Base-by-base conservation (phyloP, 176 grass and related monocot species). In the Bolboschoenus planiculmis region DNA sequence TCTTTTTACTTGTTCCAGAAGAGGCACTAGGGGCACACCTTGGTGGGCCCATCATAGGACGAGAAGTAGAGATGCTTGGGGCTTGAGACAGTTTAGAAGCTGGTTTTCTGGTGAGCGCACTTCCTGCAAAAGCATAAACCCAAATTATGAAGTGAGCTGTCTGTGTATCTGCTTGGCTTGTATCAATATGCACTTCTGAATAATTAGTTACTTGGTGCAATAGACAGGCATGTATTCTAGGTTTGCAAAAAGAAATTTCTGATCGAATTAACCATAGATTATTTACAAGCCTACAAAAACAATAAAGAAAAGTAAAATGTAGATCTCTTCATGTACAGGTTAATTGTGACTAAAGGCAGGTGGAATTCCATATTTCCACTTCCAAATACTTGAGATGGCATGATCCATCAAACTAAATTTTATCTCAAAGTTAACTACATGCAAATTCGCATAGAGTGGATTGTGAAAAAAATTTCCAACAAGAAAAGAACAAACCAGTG, bases 401-500 rank as follows among this genome's bases (percentile, higher is more conserved):
- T 29, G 26, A 62, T n/a, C 23, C 58, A 30, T 31, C 20, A 43
- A 76, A 76, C 71, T 30, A 48, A 76, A 77, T 18, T 77, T 31
- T 26, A 33, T 76, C 14, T 76, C 44, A 33, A 14, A 48, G 26
- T 53, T 58, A 47, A 9, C 44, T 27, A 55, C 33, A 40, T 40
- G 31, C 65, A 70, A 40, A 40, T 40, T 70, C 7, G 65, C 35
- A 73, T 10, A 77, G 14, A 50, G 53, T 34, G 47, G 29, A 77
- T 51, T 51, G 8, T 30, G 46, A 76, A 46, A 44, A 46, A 46
- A 7, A 11, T 15, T 73, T 46, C 10, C 21, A 47, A 27, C 43
- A 6, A 55, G 3, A 31, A 59, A 83, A 84, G 81, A 42, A 72
- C 81, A 0, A 43, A 94, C 92, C 92, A 50, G 87, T 91, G 87